Percentiles rank a stretch among this genome's conserved stretches.
Conservation (phyloP, 768 basidiomycete genomes). For the Pholiota conissans region DNA sequence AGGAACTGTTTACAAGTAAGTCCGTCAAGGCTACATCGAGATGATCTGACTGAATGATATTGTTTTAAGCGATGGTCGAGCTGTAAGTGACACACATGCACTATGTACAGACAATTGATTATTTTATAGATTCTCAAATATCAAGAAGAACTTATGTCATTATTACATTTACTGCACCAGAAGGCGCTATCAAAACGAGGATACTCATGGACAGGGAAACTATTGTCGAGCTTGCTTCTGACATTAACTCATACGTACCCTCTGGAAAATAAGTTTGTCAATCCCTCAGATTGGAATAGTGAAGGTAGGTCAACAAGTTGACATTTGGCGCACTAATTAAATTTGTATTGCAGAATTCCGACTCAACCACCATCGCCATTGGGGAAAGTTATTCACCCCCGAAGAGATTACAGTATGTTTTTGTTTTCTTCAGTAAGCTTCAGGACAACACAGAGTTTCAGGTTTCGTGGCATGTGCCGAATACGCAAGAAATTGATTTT, state of each 20-base stretch:
- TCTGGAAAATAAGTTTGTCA: constrained; percentile 78
- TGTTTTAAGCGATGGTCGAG: constrained; percentile 51
- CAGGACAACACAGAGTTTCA: constrained; percentile 20
- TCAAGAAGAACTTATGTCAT: constrained; percentile 55
- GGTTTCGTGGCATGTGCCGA: constrained; percentile 81
- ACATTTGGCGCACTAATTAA: background rate
- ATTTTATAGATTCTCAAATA: constrained; percentile 58
- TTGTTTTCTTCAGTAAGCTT: background rate
- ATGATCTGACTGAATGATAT: background rate
- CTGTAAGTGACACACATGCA: constrained; percentile 38
- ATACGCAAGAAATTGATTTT: constrained; percentile 70
- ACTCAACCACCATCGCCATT: constrained; percentile 66
- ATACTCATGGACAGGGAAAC: constrained; percentile 78
- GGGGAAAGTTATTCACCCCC: constrained; percentile 77
- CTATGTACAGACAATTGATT: constrained; percentile 3
- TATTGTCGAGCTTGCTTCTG: constrained; percentile 69
- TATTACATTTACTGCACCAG: constrained; percentile 64
- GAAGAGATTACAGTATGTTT: constrained; percentile 67
- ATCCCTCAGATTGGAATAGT: constrained; percentile 73
- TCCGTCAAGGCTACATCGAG: constrained; percentile 9
- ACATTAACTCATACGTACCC: constrained; percentile 83
- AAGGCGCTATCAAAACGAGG: constrained; percentile 80
- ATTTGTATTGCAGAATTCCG: constrained; percentile 53
- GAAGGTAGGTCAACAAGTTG: constrained; percentile 45
- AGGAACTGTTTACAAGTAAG: constrained; percentile 81